Evolutionary conservation across 352 stramenopile genomes (phyloP).

Genomic region (Phytophthora palmivora): DNA sequence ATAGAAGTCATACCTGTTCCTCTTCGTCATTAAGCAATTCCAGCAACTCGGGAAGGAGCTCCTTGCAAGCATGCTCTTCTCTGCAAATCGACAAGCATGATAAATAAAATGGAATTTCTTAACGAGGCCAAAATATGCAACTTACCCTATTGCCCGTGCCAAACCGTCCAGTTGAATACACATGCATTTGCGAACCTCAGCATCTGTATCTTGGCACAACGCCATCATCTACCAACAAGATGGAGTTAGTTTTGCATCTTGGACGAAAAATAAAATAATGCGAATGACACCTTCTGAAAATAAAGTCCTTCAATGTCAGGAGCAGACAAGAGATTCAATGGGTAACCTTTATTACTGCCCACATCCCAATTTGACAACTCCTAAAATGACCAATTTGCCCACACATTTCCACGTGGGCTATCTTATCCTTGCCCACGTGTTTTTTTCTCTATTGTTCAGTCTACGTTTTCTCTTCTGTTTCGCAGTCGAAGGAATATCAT

Average conservation of each 20-base stretch:
- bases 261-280: background rate
- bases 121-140: background rate
- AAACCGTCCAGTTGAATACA: slow-evolving; percentile 83
- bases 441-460: no score
- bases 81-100: slow-evolving; percentile 24
- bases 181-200: slow-evolving; percentile 85
- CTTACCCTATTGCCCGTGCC: slow-evolving; percentile 71
- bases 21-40: slow-evolving; percentile 87
- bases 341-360: no score
- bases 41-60: slow-evolving; percentile 77
- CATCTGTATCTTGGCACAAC: slow-evolving; percentile 85
- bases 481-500: no score
- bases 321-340: slow-evolving; percentile 65
- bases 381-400: no score
- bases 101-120: background rate
- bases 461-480: no score
- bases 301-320: slow-evolving; percentile 85
- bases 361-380: no score
- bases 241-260: background rate
- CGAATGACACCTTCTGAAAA: slow-evolving; percentile 73
- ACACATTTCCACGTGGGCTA: no score
- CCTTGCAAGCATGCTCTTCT: slow-evolving; percentile 66
- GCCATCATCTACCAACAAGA: slow-evolving; percentile 73
- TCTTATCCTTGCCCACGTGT: no score
- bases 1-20: slow-evolving; percentile 48